Base-by-base conservation (phyloP, 2,329 filamentous ascomycete genomes). In the Penicillium paneum region DNA sequence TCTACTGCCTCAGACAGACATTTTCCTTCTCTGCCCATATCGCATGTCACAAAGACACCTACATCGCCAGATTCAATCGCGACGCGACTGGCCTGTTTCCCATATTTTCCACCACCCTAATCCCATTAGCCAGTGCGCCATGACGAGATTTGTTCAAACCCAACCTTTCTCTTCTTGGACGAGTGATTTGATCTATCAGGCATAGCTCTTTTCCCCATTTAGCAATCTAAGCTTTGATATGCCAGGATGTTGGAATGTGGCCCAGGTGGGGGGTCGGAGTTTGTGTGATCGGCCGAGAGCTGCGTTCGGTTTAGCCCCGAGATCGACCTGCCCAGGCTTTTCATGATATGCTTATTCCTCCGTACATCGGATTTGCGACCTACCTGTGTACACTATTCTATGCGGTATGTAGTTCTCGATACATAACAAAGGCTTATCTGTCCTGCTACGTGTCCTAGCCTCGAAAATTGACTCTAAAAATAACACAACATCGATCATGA, bases 31-130 rank as follows among this genome's bases (percentile, higher is more conserved):
- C 78, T 81, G 56, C 82, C 82, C 71, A 82, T 82, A 55, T 83
- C 79, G 66, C 83, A 86, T 3, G 84, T 85, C 39, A 83, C 80
- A 76, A 84, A 86, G 28, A 87, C 83, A 11, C 84, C 84, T 47
- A 78, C 76, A 64, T 86, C 83, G 15, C 83, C 84, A 49, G 61
- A 65, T 53, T 77, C 74, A 47, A 78, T 65, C 24, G 51, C 8
- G 39, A 42, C 19, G 59, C 34, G 57, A 56, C 54, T 64, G 64
- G 39, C 57, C 54, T 64, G 59, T 51, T 73, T 64, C 32, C 59
- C 64, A 62, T 68, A 73, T 58, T 66, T 68, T 40, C 41, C 59
- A 13, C 59, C 64, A 47, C 65, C 65, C 69, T 73, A 44, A 28
- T 45, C 35, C 32, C 15, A 31, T 54, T 47, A 57, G 60, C 51